These are phyloP conservation scores for Sclerotinia subarctica DNA, from an alignment of 2,329 filamentous ascomycete genomes.

Conservation along the genomic window DNA sequence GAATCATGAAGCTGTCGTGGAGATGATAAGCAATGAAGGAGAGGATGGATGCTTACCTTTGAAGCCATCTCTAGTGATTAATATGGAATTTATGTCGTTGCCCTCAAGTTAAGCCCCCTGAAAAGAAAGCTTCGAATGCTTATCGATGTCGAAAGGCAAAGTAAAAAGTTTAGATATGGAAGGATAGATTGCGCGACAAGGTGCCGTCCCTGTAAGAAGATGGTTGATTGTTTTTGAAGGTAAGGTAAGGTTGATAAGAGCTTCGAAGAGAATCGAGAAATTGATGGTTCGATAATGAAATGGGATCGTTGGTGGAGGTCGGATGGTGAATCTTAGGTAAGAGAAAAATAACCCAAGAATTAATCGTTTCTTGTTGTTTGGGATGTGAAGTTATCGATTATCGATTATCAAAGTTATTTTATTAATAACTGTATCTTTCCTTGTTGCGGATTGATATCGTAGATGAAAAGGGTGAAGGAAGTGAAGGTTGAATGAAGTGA, in stretches of 20 bases:
- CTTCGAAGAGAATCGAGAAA: background rate
- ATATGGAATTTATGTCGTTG: constrained; percentile 25
- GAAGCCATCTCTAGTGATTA: constrained; percentile 39
- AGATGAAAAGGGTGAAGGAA: background rate
- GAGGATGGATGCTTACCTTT: constrained; percentile 35
- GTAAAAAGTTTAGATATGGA: constrained; percentile 8
- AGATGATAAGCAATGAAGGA: background rate
- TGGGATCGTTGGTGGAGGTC: background rate
- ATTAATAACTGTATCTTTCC: background rate
- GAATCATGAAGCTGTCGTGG: background rate
- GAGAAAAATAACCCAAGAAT: background rate
- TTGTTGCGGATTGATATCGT: background rate
- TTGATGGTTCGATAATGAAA: too few species aligned
- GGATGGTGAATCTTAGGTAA: background rate
- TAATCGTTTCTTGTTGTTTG: background rate
- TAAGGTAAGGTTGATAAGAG: background rate
- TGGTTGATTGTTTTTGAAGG: background rate
- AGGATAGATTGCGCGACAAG: constrained; percentile 17
- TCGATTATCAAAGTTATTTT: background rate
- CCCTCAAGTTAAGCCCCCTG: constrained; percentile 26
- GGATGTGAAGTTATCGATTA: background rate
- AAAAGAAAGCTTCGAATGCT: constrained; percentile 16
- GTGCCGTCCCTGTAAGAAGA: constrained; percentile 13
- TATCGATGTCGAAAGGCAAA: constrained; percentile 24
- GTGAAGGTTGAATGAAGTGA: too few species aligned